A percentile compares a stretch with the other conserved stretches of the same genome.
Evolutionary conservation across 768 basidiomycete species (phyloP).

Genomic region (Tylopilus felleus): DNA sequence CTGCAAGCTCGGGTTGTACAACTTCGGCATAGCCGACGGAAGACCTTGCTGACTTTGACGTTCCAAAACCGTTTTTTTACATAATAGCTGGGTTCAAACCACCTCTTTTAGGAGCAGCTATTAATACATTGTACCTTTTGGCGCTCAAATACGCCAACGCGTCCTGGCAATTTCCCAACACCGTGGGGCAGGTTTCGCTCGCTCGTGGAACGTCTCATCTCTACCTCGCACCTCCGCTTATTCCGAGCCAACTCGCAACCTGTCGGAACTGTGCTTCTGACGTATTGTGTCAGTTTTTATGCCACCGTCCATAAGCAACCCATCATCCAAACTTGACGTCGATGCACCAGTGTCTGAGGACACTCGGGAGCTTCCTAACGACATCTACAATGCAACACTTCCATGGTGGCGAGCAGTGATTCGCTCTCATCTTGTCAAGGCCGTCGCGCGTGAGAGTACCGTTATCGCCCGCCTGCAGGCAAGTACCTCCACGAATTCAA

Average conservation of each 20-base stretch:
- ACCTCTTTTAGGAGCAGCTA: too few relatives aligned
- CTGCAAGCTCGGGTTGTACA: too few relatives aligned
- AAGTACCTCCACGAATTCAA: slow-evolving; percentile 10
- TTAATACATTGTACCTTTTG: too few relatives aligned
- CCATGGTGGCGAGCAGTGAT: slow-evolving; percentile 64
- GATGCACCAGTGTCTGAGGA: neutral
- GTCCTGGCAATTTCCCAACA: neutral
- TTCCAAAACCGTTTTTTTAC: too few relatives aligned
- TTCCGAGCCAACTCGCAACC: neutral
- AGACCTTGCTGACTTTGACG: too few relatives aligned
- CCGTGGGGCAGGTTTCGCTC: neutral
- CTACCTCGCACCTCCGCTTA: neutral
- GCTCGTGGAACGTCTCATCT: neutral
- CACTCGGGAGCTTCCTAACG: slow-evolving; percentile 25
- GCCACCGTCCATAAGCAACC: neutral
- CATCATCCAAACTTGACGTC: neutral
- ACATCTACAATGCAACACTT: slow-evolving; percentile 64
- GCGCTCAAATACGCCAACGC: too few relatives aligned
- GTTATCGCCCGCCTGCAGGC: slow-evolving; percentile 70
- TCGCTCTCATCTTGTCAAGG: slow-evolving; percentile 49
- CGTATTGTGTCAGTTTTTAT: neutral
- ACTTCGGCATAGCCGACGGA: too few relatives aligned
- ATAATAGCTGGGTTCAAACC: too few relatives aligned
- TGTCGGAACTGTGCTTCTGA: too few relatives aligned
- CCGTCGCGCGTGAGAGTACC: slow-evolving; percentile 56